Base-by-base conservation (phyloP, 371 early-diverging fungal species). In the Syncephalastrum racemosum region DNA sequence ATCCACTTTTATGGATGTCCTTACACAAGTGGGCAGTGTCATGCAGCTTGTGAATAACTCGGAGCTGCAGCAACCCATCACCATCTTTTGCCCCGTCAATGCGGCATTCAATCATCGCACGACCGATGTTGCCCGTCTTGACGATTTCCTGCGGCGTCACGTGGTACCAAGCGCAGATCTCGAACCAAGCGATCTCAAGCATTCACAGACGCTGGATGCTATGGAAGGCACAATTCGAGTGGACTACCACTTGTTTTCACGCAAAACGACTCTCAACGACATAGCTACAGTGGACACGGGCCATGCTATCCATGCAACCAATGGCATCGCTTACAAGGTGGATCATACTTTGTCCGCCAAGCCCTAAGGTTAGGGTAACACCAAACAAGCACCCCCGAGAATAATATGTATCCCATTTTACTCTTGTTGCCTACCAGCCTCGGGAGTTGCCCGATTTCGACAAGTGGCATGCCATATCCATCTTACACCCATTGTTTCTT, bases 301-400 rank as follows among this genome's bases (percentile, higher is more conserved):
- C n/a, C 59, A 69, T 53, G 43, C 66, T n/a, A 58, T 73, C 6
- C 58, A 66, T 40, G 75, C 79, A 12, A 24, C 57, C 13, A 75
- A 75, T 66, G 76, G 79, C 16, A 68, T 75, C 45, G 79, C 79
- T 16, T 75, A 75, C 57, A 70, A 65, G 54, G 71, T 79, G 23
- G 63, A 75, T 56, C 63, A 65, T 53, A 62, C 73, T 39, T 50
- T 79, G 51, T 65, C 68, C 44, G 25, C 15, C 31, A 39, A 46
- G 45, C 36, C 46, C 43, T 55, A 18, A 27, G 27, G 27, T 27
- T 7, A 4, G 27, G 6, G 27, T 27, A 6, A 27, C 27, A 27
- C 27, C 4, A 7, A 4, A 27, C 27, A 27, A 27, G 27, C 27
- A 27, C 27, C 27, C 27, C 27, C 27, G 27, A 27, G 27, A 27